A percentile compares a stretch with the other conserved stretches of the same genome.
Evolutionary conservation across 2,329 filamentous ascomycete genomes (phyloP).

Genomic region (Colletotrichum sp.): DNA sequence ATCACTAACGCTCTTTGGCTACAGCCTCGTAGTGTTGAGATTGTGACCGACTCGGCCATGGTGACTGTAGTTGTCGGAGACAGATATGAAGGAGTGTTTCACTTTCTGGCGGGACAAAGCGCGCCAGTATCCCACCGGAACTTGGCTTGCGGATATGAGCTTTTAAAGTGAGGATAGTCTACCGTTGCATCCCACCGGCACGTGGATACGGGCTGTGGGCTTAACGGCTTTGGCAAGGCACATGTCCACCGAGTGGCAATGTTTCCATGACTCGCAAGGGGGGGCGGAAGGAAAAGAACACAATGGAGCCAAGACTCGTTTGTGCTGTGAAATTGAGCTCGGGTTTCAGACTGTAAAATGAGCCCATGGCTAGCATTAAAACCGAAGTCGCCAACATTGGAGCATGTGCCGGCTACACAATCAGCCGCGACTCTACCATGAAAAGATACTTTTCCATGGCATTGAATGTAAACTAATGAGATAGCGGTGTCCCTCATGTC

Average conservation of each 20-base stretch:
- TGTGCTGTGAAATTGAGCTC: not conserved
- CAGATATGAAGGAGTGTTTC: not conserved
- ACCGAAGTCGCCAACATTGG: not conserved
- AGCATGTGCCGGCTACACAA: not conserved
- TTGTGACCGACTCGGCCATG: not conserved
- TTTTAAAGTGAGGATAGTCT: not conserved
- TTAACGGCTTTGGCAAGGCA: not conserved
- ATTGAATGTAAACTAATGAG: not conserved
- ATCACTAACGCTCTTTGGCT: not conserved
- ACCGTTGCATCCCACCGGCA: not conserved
- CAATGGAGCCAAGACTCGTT: not conserved
- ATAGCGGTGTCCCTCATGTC: not conserved
- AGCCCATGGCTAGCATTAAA: not conserved
- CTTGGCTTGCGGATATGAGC: not conserved
- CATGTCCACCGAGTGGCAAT: not conserved
- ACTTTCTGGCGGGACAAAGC: not conserved
- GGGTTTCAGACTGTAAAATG: not conserved
- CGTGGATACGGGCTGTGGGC: not conserved
- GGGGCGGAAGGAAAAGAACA: not conserved
- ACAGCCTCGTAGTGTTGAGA: not conserved
- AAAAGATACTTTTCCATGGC: not conserved
- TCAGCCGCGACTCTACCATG: not conserved
- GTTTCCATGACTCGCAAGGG: not conserved
- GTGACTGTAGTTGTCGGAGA: not conserved
- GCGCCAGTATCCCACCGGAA: not conserved